Evolutionary conservation across 306 rosid genomes (phyloP), one percentile per base, ranked within the genome.

Genomic region (Bauhinia variegata): DNA sequence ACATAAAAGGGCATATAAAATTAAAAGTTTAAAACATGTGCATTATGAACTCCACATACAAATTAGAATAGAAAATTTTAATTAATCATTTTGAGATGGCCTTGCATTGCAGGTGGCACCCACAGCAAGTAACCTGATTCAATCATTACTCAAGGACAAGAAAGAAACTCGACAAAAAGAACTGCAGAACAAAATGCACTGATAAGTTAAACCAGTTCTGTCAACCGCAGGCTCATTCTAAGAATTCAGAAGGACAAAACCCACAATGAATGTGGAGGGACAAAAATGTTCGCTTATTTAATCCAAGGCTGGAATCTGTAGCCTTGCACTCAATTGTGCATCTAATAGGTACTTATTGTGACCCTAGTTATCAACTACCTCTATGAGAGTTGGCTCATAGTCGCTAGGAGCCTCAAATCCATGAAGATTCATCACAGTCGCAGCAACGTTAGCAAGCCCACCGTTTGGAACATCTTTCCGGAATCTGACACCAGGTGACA

Each of bases 391-490:
- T 2, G 86, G 33, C 79, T 95, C 99, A 18, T 95, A 95, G 95
- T 95, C 97, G n/a, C 82, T 67, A 0, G 99, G 99, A 60, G 97
- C 92, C 80, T 78, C 89, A 42, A 81, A 82, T 68, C 99, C 99
- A 74, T 88, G 99, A 52, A 95, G 92, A 82, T 91, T 95, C 38
- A 91, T 95, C 76, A 95, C 97, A 10, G 97, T 95, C 38, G 99
- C 95, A 54, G 99, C 97, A 46, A 91, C 97, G 10, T 95, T 95
- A 42, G 99, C 97, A 11, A 95, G 80, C 54, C 99, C 99, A 0
- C 95, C 97, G 0, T 12, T 11, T 3, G 97, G 97, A 58, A 91
- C 70, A 79, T 95, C 96, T 8, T 44, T 84, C 38, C 95, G 81
- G 87, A 91, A 95, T 51, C 73, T 61, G 17, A 82, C 91, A 5